phyloP scores from a whole-genome alignment of 495 filamentous ascomycete species.

The Aspergillus cavernicola region DNA sequence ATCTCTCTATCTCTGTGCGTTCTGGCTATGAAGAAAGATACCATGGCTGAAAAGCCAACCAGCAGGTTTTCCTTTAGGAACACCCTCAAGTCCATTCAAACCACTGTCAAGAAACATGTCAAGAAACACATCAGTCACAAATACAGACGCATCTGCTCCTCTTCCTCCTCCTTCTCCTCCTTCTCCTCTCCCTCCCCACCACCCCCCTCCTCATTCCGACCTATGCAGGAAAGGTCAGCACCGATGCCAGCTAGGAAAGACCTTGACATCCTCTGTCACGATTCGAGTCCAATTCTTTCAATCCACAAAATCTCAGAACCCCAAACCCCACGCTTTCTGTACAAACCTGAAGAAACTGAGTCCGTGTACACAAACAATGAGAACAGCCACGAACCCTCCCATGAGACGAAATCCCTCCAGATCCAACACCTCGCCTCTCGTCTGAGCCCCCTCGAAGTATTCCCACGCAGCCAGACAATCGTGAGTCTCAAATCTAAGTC shows the following conservation, averaged over 20 bases:
- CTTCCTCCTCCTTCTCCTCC: background rate
- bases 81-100: conserved; percentile 7
- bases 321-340: background rate
- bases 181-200: background rate
- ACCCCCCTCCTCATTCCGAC: background rate
- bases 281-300: background rate
- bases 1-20: background rate
- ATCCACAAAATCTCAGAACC: background rate
- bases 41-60: conserved; percentile 6
- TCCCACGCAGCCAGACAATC: conserved; percentile 1
- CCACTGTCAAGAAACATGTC: conserved; percentile 2
- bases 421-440: conserved; percentile 1
- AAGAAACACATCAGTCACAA: background rate
- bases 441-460: background rate
- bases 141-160: too few relatives aligned
- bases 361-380: background rate
- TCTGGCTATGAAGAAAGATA: too few relatives aligned
- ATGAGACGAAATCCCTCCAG: background rate
- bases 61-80: conserved; percentile 1
- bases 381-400: background rate
- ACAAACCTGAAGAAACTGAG: background rate
- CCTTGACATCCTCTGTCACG: background rate
- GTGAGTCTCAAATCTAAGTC: background rate
- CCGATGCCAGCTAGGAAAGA: background rate
- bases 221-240: conserved; percentile 6